Evolutionary conservation across 805 yeast genomes (phyloP).

Genomic region (Lachancea sp.): DNA sequence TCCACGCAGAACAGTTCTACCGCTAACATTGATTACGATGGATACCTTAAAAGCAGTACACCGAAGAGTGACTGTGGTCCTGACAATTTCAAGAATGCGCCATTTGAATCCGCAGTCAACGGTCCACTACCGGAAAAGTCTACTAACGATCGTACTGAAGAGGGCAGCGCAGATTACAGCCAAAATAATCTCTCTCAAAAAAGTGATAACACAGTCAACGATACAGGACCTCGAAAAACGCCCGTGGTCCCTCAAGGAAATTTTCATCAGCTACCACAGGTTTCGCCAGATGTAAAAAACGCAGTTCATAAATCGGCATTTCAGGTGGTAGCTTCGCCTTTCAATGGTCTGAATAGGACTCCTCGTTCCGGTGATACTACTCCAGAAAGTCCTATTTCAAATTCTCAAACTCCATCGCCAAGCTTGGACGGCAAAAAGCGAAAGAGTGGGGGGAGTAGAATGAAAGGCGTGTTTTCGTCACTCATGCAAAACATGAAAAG

Average conservation of each 20-base stretch:
- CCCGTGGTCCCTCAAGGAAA: slow-evolving; percentile 2
- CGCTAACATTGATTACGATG: slow-evolving; percentile 2
- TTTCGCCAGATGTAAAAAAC: not conserved
- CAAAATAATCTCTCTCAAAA: not conserved
- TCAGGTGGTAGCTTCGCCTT: slow-evolving; percentile 7
- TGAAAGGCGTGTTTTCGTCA: slow-evolving; percentile 53
- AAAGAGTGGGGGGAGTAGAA: slow-evolving; percentile 40
- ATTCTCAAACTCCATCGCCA: slow-evolving; percentile 9
- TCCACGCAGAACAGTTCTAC: slow-evolving; percentile 6
- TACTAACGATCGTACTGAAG: not conserved
- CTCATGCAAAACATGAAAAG: slow-evolving; percentile 33
- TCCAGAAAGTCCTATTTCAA: slow-evolving; percentile 5
- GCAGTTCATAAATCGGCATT: slow-evolving; percentile 11
- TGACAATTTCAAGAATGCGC: slow-evolving; percentile 7
- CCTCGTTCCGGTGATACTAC: slow-evolving; percentile 2
- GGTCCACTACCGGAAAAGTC: not conserved
- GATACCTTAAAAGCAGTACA: slow-evolving; percentile 5
- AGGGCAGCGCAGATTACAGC: not conserved
- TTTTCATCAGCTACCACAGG: slow-evolving; percentile 1
- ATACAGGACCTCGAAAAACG: not conserved
- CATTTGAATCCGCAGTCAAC: slow-evolving; percentile 9
- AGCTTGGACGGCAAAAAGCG: slow-evolving; percentile 25
- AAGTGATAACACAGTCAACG: not conserved
- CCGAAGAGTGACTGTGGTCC: slow-evolving; percentile 5
- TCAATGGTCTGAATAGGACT: slow-evolving; percentile 5